Evolutionary conservation across 1,284 basidiomycete genomes (phyloP).

Genomic region (Tylopilus orsonianus): DNA sequence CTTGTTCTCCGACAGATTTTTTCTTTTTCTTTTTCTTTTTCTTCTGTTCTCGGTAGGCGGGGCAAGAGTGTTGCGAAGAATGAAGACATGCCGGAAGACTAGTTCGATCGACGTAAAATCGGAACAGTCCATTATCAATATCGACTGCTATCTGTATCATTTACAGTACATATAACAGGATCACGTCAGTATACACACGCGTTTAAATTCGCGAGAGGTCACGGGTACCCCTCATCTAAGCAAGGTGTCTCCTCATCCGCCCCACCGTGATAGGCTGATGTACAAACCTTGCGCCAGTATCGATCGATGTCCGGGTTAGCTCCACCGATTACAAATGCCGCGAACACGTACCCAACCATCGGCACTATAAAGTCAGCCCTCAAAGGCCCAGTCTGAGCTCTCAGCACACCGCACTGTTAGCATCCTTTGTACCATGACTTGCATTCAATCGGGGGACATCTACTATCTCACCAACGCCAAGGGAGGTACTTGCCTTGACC

Average conservation of each 20-base stretch:
- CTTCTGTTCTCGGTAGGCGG: background rate
- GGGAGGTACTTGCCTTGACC: conserved; percentile 50
- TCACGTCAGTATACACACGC: conserved; percentile 11
- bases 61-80: too few relatives aligned
- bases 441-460: conserved; percentile 21
- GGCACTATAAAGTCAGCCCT: background rate
- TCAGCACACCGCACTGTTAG: background rate
- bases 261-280: too few relatives aligned
- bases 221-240: too few relatives aligned
- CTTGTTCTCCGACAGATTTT: background rate
- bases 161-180: conserved; percentile 20
- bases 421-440: conserved; percentile 14
- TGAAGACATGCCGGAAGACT: background rate
- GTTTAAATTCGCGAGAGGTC: background rate
- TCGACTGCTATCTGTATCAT: conserved; percentile 1
- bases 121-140: background rate
- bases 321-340: background rate
- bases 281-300: too few relatives aligned
- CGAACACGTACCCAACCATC: too few relatives aligned
- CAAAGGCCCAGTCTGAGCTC: background rate
- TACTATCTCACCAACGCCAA: conserved; percentile 53
- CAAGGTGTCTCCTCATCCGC: too few relatives aligned
- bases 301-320: too few relatives aligned
- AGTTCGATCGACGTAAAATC: conserved; percentile 2
- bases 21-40: background rate